phyloP scores from a whole-genome alignment of 2,329 filamentous ascomycete genomes.

The Fusarium goolgardi region DNA sequence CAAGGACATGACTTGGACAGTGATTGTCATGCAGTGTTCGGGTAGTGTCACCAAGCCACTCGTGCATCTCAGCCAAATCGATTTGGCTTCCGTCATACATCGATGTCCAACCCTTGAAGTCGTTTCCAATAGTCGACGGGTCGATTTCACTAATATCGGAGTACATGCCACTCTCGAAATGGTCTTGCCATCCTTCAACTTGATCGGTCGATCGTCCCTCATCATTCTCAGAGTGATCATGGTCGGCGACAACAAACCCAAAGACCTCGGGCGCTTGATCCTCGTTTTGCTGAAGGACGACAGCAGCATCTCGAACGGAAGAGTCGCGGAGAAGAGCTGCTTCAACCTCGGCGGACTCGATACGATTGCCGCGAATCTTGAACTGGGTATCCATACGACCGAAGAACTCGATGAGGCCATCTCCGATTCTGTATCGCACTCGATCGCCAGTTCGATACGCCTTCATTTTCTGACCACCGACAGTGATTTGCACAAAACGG shows the following conservation, averaged over 20 bases:
- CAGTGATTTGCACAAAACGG: constrained; percentile 29
- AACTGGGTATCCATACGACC: constrained; percentile 43
- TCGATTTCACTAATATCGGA: constrained; percentile 21
- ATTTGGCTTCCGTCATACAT: constrained; percentile 49
- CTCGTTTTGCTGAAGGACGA: constrained; percentile 6
- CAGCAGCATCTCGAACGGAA: constrained; percentile 1
- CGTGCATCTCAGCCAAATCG: constrained; percentile 47
- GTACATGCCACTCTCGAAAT: constrained; percentile 36
- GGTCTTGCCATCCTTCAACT: constrained; percentile 35
- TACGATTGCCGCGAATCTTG: constrained; percentile 45
- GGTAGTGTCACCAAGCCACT: constrained; percentile 51
- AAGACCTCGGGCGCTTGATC: constrained; percentile 23
- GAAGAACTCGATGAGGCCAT: constrained; percentile 42
- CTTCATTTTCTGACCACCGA: neutral
- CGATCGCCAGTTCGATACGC: constrained; percentile 43
- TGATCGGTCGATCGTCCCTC: constrained; percentile 6
- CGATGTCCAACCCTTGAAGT: constrained; percentile 51
- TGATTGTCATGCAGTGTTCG: constrained; percentile 34
- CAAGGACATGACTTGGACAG: constrained; percentile 37
- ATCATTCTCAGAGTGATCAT: neutral
- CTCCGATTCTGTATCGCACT: constrained; percentile 22
- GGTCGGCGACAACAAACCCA: constrained; percentile 23
- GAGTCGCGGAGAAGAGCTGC: neutral
- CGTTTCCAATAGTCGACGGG: constrained; percentile 33
- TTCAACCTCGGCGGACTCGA: constrained; percentile 35